These are phyloP conservation scores for Citrus medica DNA, from an alignment of 345 rosid species.

Conservation along the genomic window DNA sequence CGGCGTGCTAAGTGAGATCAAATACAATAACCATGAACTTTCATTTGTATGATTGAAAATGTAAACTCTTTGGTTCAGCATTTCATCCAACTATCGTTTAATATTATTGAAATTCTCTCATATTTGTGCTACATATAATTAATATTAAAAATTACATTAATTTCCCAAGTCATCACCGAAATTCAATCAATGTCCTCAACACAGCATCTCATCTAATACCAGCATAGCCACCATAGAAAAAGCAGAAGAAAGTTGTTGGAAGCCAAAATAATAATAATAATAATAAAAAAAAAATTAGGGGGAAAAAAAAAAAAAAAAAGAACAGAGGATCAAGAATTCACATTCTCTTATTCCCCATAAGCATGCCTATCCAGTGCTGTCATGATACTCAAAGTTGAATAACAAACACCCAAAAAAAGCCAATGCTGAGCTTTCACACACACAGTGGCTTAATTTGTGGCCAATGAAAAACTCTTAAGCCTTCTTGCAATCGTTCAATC, in stretches of 20 bases:
- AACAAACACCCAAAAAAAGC: background rate
- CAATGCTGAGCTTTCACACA: background rate
- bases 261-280: too few species aligned
- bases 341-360: background rate
- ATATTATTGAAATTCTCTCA: too few species aligned
- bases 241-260: background rate
- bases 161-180: background rate
- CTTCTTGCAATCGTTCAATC: background rate
- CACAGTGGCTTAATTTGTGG: background rate
- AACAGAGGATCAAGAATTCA: too few species aligned
- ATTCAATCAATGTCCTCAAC: background rate
- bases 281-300: too few species aligned
- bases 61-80: background rate
- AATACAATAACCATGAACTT: background rate
- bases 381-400: background rate
- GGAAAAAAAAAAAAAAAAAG: too few species aligned
- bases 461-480: background rate
- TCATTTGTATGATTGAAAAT: background rate
- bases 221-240: background rate
- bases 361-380: background rate
- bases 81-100: background rate
- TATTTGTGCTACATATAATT: too few species aligned
- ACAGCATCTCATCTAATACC: background rate
- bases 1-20: background rate
- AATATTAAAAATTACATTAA: background rate